A percentile compares a stretch with the other conserved stretches of the same genome.
These are phyloP conservation scores for Quillaja saponaria DNA, from an alignment of 306 rosid species.

Conservation along the genomic window DNA sequence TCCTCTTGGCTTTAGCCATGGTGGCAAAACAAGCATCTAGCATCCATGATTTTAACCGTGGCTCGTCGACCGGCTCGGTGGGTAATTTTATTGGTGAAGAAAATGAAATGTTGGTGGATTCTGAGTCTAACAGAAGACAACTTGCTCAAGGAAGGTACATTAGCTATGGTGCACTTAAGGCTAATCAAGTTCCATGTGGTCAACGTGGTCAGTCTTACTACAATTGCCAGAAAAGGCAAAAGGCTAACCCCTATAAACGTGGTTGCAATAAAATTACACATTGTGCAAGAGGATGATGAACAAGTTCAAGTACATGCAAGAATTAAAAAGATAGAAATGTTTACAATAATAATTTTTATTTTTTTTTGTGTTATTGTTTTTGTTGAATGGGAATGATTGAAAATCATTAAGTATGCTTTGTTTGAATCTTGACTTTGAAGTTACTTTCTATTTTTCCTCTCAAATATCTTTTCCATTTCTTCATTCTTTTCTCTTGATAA, in stretches of 20 bases:
- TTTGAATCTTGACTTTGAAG: too few relatives aligned
- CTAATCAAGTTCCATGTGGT: constrained; percentile 39
- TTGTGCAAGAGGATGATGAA: constrained; percentile 42
- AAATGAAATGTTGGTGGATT: constrained; percentile 45
- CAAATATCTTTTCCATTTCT: too few relatives aligned
- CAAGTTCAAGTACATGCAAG: background rate
- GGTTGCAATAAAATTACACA: constrained; percentile 44
- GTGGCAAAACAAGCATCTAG: constrained; percentile 34
- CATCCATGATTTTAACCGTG: constrained; percentile 16
- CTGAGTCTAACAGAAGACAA: constrained; percentile 31
- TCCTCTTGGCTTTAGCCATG: constrained; percentile 38
- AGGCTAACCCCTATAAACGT: constrained; percentile 51
- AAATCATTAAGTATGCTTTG: background rate
- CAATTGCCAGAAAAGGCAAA: constrained; percentile 31
- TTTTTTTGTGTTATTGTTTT: too few relatives aligned
- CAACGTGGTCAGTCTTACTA: constrained; percentile 47
- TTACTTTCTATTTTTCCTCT: too few relatives aligned
- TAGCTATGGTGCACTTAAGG: constrained; percentile 23
- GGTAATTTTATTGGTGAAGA: constrained; percentile 37
- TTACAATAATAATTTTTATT: too few relatives aligned
- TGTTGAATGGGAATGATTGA: background rate
- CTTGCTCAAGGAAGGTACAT: background rate
- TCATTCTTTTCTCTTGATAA: too few relatives aligned
- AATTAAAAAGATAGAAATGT: background rate
- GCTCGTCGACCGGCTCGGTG: background rate